These are phyloP conservation scores for Venturia pyrina DNA, from an alignment of 2,329 filamentous ascomycete species.

Conservation along the genomic window DNA sequence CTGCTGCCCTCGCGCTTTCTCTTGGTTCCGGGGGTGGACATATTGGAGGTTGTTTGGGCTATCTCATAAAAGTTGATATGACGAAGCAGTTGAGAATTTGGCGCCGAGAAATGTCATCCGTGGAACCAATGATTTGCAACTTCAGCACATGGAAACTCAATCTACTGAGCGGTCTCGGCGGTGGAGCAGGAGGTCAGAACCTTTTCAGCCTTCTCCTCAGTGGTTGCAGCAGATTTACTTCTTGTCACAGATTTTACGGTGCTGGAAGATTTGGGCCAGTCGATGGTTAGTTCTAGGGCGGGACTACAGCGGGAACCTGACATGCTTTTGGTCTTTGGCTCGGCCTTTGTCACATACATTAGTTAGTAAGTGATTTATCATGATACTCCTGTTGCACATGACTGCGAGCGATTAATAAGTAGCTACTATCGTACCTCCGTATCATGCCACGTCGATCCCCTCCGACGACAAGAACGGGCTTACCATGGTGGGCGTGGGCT, in stretches of 20 bases:
- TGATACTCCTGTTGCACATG: background rate
- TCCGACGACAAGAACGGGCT: background rate
- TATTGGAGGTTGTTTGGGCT: background rate
- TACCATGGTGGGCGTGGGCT: background rate
- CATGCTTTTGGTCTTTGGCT: background rate
- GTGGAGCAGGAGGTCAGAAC: background rate
- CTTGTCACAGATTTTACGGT: background rate
- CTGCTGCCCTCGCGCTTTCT: slow-evolving; percentile 5
- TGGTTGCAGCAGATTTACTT: background rate
- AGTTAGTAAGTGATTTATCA: background rate
- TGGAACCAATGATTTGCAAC: background rate
- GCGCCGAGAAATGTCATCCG: background rate
- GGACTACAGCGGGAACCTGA: background rate
- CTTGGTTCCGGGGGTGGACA: background rate
- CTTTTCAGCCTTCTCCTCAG: background rate
- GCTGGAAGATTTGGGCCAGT: background rate
- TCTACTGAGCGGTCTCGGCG: background rate
- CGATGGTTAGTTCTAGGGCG: background rate
- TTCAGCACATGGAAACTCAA: background rate
- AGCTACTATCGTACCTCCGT: too few species aligned
- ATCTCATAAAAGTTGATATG: background rate
- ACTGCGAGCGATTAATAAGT: background rate
- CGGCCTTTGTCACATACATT: background rate
- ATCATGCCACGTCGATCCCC: background rate
- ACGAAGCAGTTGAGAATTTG: background rate